Percentiles rank a stretch among this genome's conserved stretches.
Conservation (phyloP, 257 asterid genomes). For the Solanum pinnatisectum region DNA sequence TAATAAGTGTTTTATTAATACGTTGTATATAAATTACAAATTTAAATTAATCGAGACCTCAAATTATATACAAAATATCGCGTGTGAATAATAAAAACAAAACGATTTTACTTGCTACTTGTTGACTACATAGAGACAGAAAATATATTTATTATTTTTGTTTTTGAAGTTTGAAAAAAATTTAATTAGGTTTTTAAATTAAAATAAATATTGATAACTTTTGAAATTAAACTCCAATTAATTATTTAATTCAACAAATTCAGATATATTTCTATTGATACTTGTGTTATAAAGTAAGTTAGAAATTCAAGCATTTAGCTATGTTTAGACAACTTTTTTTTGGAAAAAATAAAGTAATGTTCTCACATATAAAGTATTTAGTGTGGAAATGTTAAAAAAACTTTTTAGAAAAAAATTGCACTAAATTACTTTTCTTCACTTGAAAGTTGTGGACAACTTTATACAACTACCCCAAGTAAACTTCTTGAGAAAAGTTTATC, state of each 20-base stretch:
- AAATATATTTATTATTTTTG: background rate
- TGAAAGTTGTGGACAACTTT: background rate
- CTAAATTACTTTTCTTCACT: background rate
- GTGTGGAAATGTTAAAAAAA: background rate
- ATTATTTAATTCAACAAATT: background rate
- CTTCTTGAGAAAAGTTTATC: background rate
- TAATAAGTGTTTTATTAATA: background rate
- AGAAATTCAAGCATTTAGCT: background rate
- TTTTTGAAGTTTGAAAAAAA: background rate
- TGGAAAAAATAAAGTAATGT: background rate
- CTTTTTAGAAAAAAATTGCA: background rate
- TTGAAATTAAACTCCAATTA: background rate
- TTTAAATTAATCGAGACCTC: background rate
- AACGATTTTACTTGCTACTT: background rate
- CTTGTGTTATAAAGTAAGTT: background rate
- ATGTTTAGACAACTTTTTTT: background rate
- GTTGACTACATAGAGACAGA: background rate
- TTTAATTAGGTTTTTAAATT: background rate
- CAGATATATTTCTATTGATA: background rate
- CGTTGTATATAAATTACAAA: background rate
- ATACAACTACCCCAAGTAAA: background rate
- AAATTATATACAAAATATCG: background rate
- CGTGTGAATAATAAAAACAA: no score
- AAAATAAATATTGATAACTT: background rate
- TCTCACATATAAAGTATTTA: background rate